phyloP scores from a whole-genome alignment of 2,329 filamentous ascomycete genomes.

The Drechmeria coniospora region DNA sequence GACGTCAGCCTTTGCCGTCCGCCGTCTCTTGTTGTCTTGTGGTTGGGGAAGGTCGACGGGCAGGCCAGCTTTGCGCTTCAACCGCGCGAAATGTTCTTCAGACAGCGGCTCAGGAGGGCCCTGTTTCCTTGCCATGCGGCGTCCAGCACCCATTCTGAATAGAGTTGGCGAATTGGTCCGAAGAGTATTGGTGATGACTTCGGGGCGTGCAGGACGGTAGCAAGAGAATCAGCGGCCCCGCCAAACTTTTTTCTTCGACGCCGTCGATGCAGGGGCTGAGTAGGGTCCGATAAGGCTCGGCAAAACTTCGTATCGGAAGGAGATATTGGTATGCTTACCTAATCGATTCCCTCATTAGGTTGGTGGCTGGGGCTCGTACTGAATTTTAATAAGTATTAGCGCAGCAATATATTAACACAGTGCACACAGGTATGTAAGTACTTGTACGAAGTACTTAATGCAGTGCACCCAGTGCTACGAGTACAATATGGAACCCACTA shows the following conservation, averaged over 20 bases:
- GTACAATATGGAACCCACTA: too few relatives aligned
- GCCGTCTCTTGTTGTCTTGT: conserved; percentile 7
- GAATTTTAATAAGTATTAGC: too few relatives aligned
- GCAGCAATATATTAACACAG: too few relatives aligned
- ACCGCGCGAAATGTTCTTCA: conserved; percentile 59
- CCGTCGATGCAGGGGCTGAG: conserved; percentile 12
- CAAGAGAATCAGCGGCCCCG: conserved; percentile 12
- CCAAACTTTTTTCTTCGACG: conserved; percentile 23
- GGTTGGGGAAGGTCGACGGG: conserved; percentile 45
- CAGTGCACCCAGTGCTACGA: too few relatives aligned
- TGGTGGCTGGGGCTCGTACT: too few relatives aligned
- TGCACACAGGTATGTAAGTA: too few relatives aligned
- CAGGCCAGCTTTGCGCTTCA: conserved; percentile 72
- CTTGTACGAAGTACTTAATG: too few relatives aligned
- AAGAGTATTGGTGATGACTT: conserved; percentile 1
- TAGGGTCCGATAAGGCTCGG: conserved; percentile 19
- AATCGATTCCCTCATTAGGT: too few relatives aligned
- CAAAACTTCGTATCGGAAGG: conserved; percentile 19
- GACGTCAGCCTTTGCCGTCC: conserved; percentile 7
- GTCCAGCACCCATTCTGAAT: conserved; percentile 66
- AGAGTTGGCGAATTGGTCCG: conserved; percentile 5
- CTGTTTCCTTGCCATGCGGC: conserved; percentile 84
- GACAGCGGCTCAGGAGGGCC: conserved; percentile 71
- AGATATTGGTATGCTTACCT: too few relatives aligned
- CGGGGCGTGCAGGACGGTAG: conserved; percentile 1